Evolutionary conservation across 306 rosid genomes (phyloP).

Genomic region (Ceratonia siliqua): DNA sequence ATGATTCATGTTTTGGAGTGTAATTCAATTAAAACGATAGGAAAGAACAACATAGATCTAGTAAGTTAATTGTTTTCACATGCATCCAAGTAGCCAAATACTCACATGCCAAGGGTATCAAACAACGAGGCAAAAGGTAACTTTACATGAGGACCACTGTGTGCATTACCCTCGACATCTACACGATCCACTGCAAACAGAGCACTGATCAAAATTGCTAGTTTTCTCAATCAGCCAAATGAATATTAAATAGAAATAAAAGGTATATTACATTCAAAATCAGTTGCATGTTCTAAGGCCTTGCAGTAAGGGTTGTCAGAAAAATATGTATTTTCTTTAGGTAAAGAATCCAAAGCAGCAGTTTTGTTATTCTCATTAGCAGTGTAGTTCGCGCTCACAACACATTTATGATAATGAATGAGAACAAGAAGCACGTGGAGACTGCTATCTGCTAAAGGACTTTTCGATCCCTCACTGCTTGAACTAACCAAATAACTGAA

Average conservation of each 20-base stretch:
- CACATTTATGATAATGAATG: conserved; percentile 83
- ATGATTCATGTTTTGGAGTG: conserved; percentile 23
- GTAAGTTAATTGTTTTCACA: conserved; percentile 21
- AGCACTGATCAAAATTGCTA: conserved; percentile 25
- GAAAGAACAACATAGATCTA: background rate
- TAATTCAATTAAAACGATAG: conserved; percentile 12
- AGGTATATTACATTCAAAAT: conserved; percentile 73
- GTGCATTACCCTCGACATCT: conserved; percentile 74
- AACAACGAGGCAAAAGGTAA: conserved; percentile 89
- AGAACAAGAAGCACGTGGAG: conserved; percentile 88
- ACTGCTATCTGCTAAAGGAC: conserved; percentile 83
- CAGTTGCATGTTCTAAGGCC: conserved; percentile 78
- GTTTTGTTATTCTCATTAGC: conserved; percentile 43
- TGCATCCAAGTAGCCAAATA: conserved; percentile 20
- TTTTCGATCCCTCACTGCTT: conserved; percentile 67
- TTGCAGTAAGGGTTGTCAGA: conserved; percentile 89
- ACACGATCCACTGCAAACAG: conserved; percentile 81
- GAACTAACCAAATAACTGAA: conserved; percentile 82
- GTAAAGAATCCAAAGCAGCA: conserved; percentile 55
- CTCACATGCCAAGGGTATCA: conserved; percentile 92
- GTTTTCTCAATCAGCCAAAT: conserved; percentile 28
- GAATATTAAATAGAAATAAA: conserved; percentile 24
- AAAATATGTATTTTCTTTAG: conserved; percentile 59
- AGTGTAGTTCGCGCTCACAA: conserved; percentile 46
- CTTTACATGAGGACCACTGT: conserved; percentile 72